Evolutionary conservation across 352 stramenopile genomes (phyloP), one percentile per base, ranked within the genome.

Genomic region (Pythium sp.): DNA sequence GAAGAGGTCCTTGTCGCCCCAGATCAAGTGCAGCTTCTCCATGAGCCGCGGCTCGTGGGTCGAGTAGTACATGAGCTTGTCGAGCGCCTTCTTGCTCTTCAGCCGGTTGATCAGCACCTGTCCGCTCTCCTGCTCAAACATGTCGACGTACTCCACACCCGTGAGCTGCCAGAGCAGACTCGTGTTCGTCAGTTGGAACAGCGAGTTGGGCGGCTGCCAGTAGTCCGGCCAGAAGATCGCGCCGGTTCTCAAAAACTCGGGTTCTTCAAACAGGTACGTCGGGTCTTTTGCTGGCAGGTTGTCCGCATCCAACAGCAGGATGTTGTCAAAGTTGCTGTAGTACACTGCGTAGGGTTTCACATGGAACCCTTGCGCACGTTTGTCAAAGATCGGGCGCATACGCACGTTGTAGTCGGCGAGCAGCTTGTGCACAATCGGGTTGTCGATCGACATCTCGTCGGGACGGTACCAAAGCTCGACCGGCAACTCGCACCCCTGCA

Each of bases 61-160:
- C 46, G 84, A 91, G 60, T 94, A 95, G 65, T 89, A 93, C 86
- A 95, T 93, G 59, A 95, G 82, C 67, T 93, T 92, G 65, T 95
- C 81, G 28, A 96, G 76, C 34, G 86, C 85, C 20, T 72, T 78
- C 62, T 87, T 90, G 71, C 82, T 91, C 53, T 82, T 86, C n/a
- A 84, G 71, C 15, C 86, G 80, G 64, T 96, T 83, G 65, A 96
- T 92, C 62, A 94, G 72, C 66, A 96, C 85, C 70, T 96, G 88
- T 1, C 88, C 88, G 60, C 84, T 93, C 71, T 96, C 88, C 70
- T 96, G 88, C 60, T 96, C 88, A 30, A 94, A 94, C 77, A 92
- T 88, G 61, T 94, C 82, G 18, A 89, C 77, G 63, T 84, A 94
- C 18, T 76, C 64, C 15, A 96, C 76, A 8, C 86, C 82, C 6